Percentiles rank a stretch among this genome's conserved stretches.
Evolutionary conservation across 2,329 filamentous ascomycete genomes (phyloP).

Genomic region (Aspergillus luchuensis): DNA sequence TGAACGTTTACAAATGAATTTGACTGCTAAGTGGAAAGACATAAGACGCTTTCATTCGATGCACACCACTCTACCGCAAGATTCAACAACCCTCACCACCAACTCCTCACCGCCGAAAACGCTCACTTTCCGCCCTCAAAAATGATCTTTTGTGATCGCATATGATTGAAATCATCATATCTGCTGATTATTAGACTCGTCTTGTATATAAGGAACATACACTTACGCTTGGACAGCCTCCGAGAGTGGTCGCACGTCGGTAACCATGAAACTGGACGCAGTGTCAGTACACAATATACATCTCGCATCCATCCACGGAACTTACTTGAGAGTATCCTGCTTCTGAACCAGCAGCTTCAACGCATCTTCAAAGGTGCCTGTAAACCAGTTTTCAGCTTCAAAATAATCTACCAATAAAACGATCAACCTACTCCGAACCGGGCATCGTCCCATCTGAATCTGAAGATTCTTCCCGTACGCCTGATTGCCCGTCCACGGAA

Average conservation of each 20-base stretch:
- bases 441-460: constrained; percentile 74
- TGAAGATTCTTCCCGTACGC: constrained; percentile 68
- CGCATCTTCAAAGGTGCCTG: constrained; percentile 62
- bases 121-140: constrained; percentile 51
- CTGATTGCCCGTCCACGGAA: constrained; percentile 66
- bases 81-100: not conserved
- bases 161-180: constrained; percentile 70
- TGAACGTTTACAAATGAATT: too few relatives aligned
- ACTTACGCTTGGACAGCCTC: constrained; percentile 59
- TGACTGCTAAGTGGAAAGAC: too few relatives aligned
- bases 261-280: constrained; percentile 66
- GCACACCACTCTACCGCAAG: too few relatives aligned
- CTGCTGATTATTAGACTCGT: constrained; percentile 25
- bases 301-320: constrained; percentile 10
- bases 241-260: constrained; percentile 68
- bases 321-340: constrained; percentile 65
- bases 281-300: constrained; percentile 18
- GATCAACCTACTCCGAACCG: constrained; percentile 52
- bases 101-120: not conserved
- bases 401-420: too few relatives aligned
- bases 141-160: constrained; percentile 70
- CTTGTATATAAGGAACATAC: too few relatives aligned
- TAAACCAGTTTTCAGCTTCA: too few relatives aligned
- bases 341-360: constrained; percentile 64
- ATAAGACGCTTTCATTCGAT: too few relatives aligned